Base-by-base conservation (phyloP, 2,329 filamentous ascomycete genomes). In the Sclerotinia sclerotiorum region DNA sequence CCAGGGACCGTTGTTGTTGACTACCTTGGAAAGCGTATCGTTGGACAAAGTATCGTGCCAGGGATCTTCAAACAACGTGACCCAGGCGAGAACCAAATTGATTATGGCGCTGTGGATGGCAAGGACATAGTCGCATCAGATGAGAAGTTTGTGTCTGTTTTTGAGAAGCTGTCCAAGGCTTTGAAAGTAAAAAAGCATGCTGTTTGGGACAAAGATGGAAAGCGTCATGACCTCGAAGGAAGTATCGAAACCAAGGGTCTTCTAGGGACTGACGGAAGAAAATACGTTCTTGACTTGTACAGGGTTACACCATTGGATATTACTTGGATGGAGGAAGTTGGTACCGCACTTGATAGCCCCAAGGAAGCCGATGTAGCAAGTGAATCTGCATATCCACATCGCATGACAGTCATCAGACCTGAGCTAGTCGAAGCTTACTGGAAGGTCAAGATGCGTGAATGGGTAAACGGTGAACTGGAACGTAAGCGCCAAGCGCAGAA, bases 21-120 rank as follows among this genome's bases (percentile, higher is more conserved):
- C 79, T 99, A 98, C 78, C 87, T 98, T 49, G 95, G 96, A 76
- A 97, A 97, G 84, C 93, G 95, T 72, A 91, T 99, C 74, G 95
- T 99, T 65, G 95, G 93, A 48, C 95, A 99, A 82, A 98, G 94
- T 76, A 97, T 99, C 72, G 95, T 99, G 24, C 95, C 95, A 6
- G 96, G 95, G 69, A 99, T 99, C 76, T 99, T 99, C 86, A 98
- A 97, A 83, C 95, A 98, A 82, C 89, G 94, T 48, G 95, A 98
- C 76, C 93, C 94, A 42, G 95, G 94, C 65, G 95, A 99, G 86
- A 95, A 97, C 80, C 95, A 98, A 80, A 98, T 99, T 74, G 95
- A 99, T 79, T 99, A 99, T 77, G 95, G 95, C 77, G 95, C 94
- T 73, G 95, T 98, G 44, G 95, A 99, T 78, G 95, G 96, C 73